phyloP scores from a whole-genome alignment of 192 early-diverging fungal genomes.

The Backusella sp. region DNA sequence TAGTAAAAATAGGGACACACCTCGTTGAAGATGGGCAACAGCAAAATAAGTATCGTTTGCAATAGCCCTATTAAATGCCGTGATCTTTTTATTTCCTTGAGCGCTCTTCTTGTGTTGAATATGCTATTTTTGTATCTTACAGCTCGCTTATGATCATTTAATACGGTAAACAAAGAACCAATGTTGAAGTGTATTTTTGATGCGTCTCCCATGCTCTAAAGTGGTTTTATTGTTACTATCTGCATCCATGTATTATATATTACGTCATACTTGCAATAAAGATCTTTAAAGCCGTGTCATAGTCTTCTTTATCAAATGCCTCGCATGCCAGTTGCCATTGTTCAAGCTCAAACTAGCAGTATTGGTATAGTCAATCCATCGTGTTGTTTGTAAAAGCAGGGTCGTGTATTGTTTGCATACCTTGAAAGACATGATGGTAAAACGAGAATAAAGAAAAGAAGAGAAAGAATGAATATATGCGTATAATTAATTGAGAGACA shows the following conservation, averaged over 20 bases:
- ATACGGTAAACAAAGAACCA: slow-evolving; percentile 69
- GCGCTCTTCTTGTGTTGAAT: neutral
- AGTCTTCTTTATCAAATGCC: slow-evolving; percentile 73
- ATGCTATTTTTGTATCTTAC: slow-evolving; percentile 44
- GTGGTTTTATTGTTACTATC: neutral
- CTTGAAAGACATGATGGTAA: neutral
- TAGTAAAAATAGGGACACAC: slow-evolving; percentile 71
- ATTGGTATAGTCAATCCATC: neutral
- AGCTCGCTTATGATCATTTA: slow-evolving; percentile 70
- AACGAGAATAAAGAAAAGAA: neutral
- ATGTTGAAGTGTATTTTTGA: slow-evolving; percentile 96
- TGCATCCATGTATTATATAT: neutral
- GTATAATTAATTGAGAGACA: neutral
- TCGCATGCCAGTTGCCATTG: slow-evolving; percentile 77
- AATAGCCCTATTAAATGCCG: slow-evolving; percentile 67
- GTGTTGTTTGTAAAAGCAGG: neutral
- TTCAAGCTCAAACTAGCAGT: slow-evolving; percentile 66
- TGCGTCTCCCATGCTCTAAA: slow-evolving; percentile 73
- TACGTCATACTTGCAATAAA: slow-evolving; percentile 59
- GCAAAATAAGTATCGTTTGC: slow-evolving; percentile 81
- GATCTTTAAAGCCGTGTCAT: slow-evolving; percentile 59
- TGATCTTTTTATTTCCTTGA: neutral
- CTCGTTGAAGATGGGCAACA: slow-evolving; percentile 88
- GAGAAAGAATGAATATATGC: neutral
- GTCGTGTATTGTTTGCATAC: neutral